These are phyloP conservation scores for Podila epigama DNA, from an alignment of 192 early-diverging fungal genomes.

Conservation along the genomic window DNA sequence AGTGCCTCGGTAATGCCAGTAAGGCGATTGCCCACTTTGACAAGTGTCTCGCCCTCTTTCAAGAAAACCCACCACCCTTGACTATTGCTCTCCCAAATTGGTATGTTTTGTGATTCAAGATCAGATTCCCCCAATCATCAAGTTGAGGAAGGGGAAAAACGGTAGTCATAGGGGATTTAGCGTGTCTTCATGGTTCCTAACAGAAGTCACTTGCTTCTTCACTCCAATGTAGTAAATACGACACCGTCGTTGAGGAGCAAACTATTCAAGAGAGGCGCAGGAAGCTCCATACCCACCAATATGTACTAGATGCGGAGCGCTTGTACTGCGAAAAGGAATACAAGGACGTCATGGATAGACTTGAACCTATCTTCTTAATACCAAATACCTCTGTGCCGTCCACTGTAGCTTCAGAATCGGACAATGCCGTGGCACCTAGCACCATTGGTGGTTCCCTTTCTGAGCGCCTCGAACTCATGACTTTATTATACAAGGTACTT, in stretches of 20 bases:
- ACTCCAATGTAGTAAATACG: conserved; percentile 41
- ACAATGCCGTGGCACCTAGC: background rate
- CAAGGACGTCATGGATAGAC: conserved; percentile 32
- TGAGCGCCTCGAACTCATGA: conserved; percentile 44
- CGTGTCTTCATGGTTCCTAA: no score
- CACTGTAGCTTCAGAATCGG: background rate
- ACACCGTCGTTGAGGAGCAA: conserved; percentile 22
- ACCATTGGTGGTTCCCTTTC: conserved; percentile 45
- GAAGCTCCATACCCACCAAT: conserved; percentile 41
- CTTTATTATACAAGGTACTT: conserved; percentile 48
- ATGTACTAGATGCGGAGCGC: conserved; percentile 40
- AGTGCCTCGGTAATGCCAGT: conserved; percentile 28
- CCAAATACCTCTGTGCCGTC: background rate
- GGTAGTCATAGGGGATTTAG: no score
- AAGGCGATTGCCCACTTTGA: conserved; percentile 38
- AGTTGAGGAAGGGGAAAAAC: no score
- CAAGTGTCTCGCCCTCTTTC: conserved; percentile 1
- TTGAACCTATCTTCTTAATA: conserved; percentile 40
- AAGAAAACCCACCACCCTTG: background rate
- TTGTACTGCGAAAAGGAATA: conserved; percentile 47
- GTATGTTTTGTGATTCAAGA: conserved; percentile 13
- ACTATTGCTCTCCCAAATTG: conserved; percentile 27
- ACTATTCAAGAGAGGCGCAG: conserved; percentile 25
- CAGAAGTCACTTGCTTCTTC: background rate
- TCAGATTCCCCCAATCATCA: no score